Base-by-base conservation (phyloP, 179 eudicot species). In the Spinacia oleracea region DNA sequence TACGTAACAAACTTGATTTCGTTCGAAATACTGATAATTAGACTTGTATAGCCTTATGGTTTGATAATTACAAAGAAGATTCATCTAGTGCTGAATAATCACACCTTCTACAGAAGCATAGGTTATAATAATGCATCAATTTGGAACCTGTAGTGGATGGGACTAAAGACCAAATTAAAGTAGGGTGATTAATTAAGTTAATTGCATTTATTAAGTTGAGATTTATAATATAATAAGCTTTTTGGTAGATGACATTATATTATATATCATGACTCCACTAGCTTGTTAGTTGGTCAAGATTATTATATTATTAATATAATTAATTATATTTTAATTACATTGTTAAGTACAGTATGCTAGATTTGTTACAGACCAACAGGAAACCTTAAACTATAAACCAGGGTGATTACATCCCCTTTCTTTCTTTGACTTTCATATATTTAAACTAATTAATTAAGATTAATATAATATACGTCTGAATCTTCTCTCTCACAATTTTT, bases 271-370 rank as follows among this genome's bases (percentile, higher is more conserved):
- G 89, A 87, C 85, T 84, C 94, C 94, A 91, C 92, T 84, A 74
- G 16, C 91, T 84, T 77, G 23, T 80, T 89, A 83, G 87, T 90
- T 87, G 93, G 97, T 92, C 93, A 90, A 92, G 78, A 78, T 82
- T 86, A 78, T 58, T 67, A n/a, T n/a, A n/a, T n/a, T n/a, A n/a
- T n/a, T n/a, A n/a, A n/a, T n/a, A n/a, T n/a, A n/a, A n/a, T n/a
- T 74, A 31, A 51, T 76, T 89, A 76, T 11, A 11, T 32, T 69
- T 82, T 38, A 74, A 84, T 83, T 87, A 88, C 72, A 87, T 84
- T 85, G 63, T 48, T 72, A 32, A 72, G 75, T 51, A 72, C 63
- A 72, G 43, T 53, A 51, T 72, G 86, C 81, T 84, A 93, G 93
- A 89, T 89, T 89, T 92, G 91, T 86, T 89, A 84, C 80, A 79